phyloP scores from a whole-genome alignment of 208 protist species.

The Wallacemonas sp. region DNA sequence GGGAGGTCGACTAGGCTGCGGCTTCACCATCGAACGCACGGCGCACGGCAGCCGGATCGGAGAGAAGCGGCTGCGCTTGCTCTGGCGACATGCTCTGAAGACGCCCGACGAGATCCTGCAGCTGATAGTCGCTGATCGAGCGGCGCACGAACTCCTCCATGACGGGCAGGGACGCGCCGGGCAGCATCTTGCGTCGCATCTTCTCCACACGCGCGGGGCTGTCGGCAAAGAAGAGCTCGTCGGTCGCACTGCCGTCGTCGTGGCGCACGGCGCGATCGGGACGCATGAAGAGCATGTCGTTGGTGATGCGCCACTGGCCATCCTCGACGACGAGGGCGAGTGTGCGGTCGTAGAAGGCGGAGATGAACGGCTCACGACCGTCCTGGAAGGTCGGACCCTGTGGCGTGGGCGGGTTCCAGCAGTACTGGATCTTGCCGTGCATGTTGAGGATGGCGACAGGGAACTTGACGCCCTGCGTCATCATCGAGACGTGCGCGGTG shows the following conservation, averaged over 20 bases:
- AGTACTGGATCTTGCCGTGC: slow-evolving; percentile 72
- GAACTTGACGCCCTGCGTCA: slow-evolving; percentile 47
- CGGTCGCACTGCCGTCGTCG: slow-evolving; percentile 46
- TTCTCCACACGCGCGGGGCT: slow-evolving; percentile 49
- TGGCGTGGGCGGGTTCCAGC: slow-evolving; percentile 53
- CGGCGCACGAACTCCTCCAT: slow-evolving; percentile 55
- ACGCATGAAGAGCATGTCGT: slow-evolving; percentile 84
- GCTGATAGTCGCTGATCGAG: slow-evolving; percentile 38
- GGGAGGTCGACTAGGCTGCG: neutral
- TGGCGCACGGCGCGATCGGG: slow-evolving; percentile 65
- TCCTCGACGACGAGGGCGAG: slow-evolving; percentile 44
- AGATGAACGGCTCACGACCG: slow-evolving; percentile 43
- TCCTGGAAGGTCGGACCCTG: slow-evolving; percentile 32
- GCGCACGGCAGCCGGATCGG: slow-evolving; percentile 34
- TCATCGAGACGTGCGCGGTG: slow-evolving; percentile 72
- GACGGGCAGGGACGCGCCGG: slow-evolving; percentile 43
- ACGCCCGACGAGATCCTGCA: slow-evolving; percentile 35
- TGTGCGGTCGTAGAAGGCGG: slow-evolving; percentile 85
- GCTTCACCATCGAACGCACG: slow-evolving; percentile 18
- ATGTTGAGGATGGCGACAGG: slow-evolving; percentile 72
- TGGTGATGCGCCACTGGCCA: slow-evolving; percentile 52
- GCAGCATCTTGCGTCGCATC: slow-evolving; percentile 59
- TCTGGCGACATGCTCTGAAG: slow-evolving; percentile 44
- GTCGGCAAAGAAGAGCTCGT: slow-evolving; percentile 76
- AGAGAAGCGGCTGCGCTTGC: slow-evolving; percentile 35